Conservation (phyloP, 768 basidiomycete species). For the Boletus reticuloceps region DNA sequence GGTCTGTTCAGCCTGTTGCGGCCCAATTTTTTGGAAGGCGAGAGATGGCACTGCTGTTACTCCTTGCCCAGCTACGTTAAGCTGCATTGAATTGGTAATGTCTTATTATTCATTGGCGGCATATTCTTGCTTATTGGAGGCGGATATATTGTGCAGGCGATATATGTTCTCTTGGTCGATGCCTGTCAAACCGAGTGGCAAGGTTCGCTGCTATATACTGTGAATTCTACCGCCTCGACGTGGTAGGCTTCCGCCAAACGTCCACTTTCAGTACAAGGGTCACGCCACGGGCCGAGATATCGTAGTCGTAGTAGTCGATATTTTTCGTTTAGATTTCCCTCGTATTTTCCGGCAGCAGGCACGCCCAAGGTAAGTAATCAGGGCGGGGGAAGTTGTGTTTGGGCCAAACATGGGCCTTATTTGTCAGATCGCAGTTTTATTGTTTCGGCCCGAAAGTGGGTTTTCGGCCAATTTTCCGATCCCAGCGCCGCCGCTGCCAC, state of each 20-base stretch:
- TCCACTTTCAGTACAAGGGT: not conserved
- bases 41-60: not conserved
- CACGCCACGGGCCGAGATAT: not conserved
- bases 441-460: conserved; percentile 52
- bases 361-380: conserved; percentile 27
- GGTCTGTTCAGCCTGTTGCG: not conserved
- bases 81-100: conserved; percentile 5
- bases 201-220: not conserved
- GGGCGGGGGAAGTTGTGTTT: conserved; percentile 24
- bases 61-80: not conserved
- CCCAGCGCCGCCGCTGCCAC: conserved; percentile 55
- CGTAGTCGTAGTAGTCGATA: conserved; percentile 8
- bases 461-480: conserved; percentile 65
- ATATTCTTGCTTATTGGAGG: conserved; percentile 3
- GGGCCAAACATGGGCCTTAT: conserved; percentile 31
- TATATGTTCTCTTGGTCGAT: not conserved
- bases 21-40: not conserved
- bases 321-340: conserved; percentile 11
- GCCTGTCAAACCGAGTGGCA: not conserved
- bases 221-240: not conserved
- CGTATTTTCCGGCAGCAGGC: not conserved
- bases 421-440: conserved; percentile 33
- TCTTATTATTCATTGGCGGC: not conserved
- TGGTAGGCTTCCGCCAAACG: not conserved
- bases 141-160: not conserved